Conservation (phyloP, 1,139 yeast species). For the Kluyveromyces sp. region DNA sequence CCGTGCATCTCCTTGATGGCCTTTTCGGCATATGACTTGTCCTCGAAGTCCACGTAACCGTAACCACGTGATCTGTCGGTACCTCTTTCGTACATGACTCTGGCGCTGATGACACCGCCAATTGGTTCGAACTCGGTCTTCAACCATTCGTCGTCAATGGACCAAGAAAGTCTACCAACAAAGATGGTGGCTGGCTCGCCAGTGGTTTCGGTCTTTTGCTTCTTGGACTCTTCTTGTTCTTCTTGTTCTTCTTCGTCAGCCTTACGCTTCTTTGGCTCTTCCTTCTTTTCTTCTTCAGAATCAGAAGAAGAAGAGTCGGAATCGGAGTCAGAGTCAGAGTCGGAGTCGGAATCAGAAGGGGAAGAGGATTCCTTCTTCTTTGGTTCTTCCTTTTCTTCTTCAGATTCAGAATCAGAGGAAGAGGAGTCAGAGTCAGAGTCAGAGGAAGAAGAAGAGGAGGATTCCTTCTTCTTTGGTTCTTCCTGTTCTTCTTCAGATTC, state of each 20-base stretch:
- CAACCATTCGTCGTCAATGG: constrained; percentile 91
- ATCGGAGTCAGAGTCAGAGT: constrained; percentile 17
- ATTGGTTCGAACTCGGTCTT: constrained; percentile 72
- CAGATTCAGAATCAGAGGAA: constrained; percentile 12
- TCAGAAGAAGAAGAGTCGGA: constrained; percentile 20
- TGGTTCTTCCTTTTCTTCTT: constrained; percentile 15
- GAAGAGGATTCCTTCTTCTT: constrained; percentile 11
- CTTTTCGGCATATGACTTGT: constrained; percentile 69
- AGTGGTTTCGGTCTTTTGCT: constrained; percentile 35
- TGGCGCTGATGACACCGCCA: constrained; percentile 79
- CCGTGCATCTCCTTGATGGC: constrained; percentile 88
- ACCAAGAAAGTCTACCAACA: constrained; percentile 97
- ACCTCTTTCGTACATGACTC: constrained; percentile 90
- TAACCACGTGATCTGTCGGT: constrained; percentile 94
- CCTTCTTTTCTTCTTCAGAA: constrained; percentile 20
- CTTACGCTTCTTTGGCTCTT: constrained; percentile 33
- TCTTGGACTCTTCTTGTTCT: constrained; percentile 31
- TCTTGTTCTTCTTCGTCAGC: constrained; percentile 23
- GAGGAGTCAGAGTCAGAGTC: constrained; percentile 9
- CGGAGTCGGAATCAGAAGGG: constrained; percentile 8
- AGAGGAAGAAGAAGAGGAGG: constrained; percentile 5
- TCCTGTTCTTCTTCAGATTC: constrained; percentile 22
- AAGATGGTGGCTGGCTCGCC: constrained; percentile 75
- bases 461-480: constrained; percentile 14
- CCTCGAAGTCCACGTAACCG: constrained; percentile 93